A percentile compares a stretch with the other conserved stretches of the same genome.
Evolutionary conservation across 495 filamentous ascomycete species (phyloP).

Genomic region (Trichoderma parareesei): DNA sequence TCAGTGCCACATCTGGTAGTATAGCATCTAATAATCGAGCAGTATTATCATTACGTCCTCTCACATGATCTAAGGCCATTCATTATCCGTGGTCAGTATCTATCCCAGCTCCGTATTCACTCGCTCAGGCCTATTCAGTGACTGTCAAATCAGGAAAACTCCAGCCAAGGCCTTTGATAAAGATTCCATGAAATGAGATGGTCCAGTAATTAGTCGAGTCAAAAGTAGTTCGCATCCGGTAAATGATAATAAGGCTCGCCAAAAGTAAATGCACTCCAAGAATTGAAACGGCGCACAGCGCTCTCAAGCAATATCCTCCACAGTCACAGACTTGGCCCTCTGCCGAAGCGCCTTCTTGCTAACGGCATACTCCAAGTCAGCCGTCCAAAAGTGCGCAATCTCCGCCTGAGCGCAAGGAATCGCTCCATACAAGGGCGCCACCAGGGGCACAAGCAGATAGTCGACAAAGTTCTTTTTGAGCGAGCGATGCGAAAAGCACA

Average conservation of each 20-base stretch:
- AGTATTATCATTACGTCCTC: not conserved
- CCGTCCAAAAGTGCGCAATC: conserved; percentile 57
- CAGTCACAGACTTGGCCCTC: conserved; percentile 36
- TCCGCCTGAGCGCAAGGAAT: conserved; percentile 56
- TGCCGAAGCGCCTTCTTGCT: conserved; percentile 52
- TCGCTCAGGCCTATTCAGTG: not conserved
- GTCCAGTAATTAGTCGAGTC: not conserved
- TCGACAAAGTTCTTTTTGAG: conserved; percentile 47
- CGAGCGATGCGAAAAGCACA: conserved; percentile 47
- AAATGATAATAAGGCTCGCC: no score
- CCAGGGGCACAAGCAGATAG: conserved; percentile 50
- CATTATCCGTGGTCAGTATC: not conserved
- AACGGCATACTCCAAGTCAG: conserved; percentile 56
- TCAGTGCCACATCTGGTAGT: not conserved
- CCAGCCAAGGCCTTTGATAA: not conserved
- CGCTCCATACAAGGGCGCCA: conserved; percentile 53
- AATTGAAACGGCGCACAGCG: not conserved
- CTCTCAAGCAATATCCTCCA: conserved; percentile 33
- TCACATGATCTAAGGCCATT: not conserved
- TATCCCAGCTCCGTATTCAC: not conserved
- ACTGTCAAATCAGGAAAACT: not conserved
- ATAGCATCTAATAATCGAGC: not conserved
- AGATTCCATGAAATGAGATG: not conserved
- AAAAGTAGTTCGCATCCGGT: not conserved
- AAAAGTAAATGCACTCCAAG: not conserved